Evolutionary conservation across 805 yeast species (phyloP), one percentile per base, ranked within the genome.

Genomic region (Yamadazyma kitorensis): DNA sequence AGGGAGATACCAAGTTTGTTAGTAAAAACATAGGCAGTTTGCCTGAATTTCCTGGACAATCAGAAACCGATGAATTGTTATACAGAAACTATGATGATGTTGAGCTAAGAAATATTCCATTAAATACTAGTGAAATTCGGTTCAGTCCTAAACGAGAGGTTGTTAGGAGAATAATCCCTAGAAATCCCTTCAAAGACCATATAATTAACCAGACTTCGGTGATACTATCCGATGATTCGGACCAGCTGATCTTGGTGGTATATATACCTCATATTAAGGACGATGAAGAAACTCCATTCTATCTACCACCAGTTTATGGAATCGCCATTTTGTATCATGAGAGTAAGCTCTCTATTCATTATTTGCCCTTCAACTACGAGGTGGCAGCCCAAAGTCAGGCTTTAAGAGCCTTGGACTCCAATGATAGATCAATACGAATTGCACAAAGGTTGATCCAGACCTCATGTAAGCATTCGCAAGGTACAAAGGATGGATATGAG

Each of bases 141-240:
- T 49, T 61, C 34, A 33, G 51, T 37, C 68, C 70, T 13, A 63
- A 65, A 27, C 54, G 57, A 14, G 78, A 80, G 45, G 61, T 83
- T 29, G 86, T 87, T n/a, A 74, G 97, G 45, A 68, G 95, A 46
- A 78, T 89, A 22, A 74, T 89, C n/a, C 98, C 98, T 8, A 69
- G 97, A 57, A 89, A 89, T 51, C 95, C 96, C 0, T 79, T 76
- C 52, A 83, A 86, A 49, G 98, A 89, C 54, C 73, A 74, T 33
- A 75, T 86, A 16, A 78, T 88, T 41, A 85, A 86, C 53, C 98
- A 91, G 57, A 82, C 96, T 0, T 89, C 97, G 57, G 60, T 76
- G 2, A 59, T 71, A 53, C 62, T 63, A 41, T 41, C 36, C 9
- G 45, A 46, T 4, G 47, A 48, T 2, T 39, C 47, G 2, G 48